Percentiles rank a stretch among this genome's conserved stretches.
Conservation (phyloP, 106 monocot genomes). For the Dactylorhiza incarnata region DNA sequence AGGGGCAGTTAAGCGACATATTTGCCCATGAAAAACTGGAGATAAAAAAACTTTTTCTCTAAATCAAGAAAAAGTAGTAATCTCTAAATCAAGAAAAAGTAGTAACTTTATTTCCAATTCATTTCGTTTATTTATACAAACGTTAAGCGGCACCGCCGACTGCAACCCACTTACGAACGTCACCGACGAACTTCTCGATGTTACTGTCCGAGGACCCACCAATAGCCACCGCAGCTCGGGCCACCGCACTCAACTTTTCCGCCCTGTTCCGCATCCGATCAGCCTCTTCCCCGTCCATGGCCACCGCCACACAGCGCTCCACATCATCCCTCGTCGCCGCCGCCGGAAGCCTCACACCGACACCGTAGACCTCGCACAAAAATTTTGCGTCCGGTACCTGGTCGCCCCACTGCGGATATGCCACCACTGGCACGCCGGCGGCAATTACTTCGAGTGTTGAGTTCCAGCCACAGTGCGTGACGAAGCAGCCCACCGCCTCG, state of each 20-base stretch:
- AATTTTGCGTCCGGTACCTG: slow-evolving; percentile 52
- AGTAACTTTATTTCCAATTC: no score
- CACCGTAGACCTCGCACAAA: slow-evolving; percentile 32
- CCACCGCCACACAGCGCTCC: slow-evolving; percentile 26
- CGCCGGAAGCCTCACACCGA: slow-evolving; percentile 30
- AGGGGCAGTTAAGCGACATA: no score
- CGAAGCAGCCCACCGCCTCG: slow-evolving; percentile 36
- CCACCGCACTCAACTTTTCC: slow-evolving; percentile 19
- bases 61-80: no score
- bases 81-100: no score
- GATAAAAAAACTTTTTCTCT: no score
- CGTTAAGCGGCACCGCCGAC: not conserved
- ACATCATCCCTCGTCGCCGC: slow-evolving; percentile 23
- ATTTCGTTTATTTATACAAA: no score
- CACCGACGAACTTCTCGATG: slow-evolving; percentile 24
- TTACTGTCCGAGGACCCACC: slow-evolving; percentile 32
- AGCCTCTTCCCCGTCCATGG: slow-evolving; percentile 16
- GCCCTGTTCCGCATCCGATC: slow-evolving; percentile 16
- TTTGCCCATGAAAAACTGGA: no score
- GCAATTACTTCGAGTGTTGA: slow-evolving; percentile 50
- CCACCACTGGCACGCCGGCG: slow-evolving; percentile 52
- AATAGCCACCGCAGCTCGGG: slow-evolving; percentile 10
- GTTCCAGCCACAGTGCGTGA: slow-evolving; percentile 82
- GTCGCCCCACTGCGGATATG: slow-evolving; percentile 55
- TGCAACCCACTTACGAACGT: not conserved